Percentiles rank a stretch among this genome's conserved stretches.
These are phyloP conservation scores for Hemisphaericaspora xylofermentans DNA, from an alignment of 1,139 yeast species.

Conservation along the genomic window DNA sequence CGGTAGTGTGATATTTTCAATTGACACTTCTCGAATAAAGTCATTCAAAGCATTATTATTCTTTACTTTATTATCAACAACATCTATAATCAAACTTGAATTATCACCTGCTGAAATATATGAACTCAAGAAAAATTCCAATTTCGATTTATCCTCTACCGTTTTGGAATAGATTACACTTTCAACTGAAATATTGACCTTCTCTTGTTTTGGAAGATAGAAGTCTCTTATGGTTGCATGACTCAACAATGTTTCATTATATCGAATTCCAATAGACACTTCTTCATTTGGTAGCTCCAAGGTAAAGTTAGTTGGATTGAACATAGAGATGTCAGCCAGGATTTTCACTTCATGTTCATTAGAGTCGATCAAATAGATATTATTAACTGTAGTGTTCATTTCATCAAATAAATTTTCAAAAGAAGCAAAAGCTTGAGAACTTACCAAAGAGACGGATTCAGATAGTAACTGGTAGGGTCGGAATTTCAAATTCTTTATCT, in stretches of 20 bases:
- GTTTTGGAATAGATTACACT: conserved; percentile 12
- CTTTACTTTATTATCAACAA: conserved; percentile 14
- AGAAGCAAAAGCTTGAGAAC: not conserved
- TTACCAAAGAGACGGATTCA: too few species aligned
- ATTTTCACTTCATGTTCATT: conserved; percentile 17
- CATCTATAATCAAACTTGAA: conserved; percentile 9
- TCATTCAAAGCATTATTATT: conserved; percentile 16
- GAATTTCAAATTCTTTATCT: conserved; percentile 18
- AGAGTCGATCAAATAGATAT: conserved; percentile 26
- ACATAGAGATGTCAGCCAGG: conserved; percentile 33
- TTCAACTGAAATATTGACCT: conserved; percentile 16
- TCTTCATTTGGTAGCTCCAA: conserved; percentile 22
- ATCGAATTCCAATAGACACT: conserved; percentile 17
- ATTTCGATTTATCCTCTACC: conserved; percentile 10
- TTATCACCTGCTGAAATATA: conserved; percentile 12
- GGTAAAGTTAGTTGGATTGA: conserved; percentile 35
- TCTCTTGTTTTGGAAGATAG: conserved; percentile 18
- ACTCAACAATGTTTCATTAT: conserved; percentile 21
- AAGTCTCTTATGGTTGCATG: conserved; percentile 15
- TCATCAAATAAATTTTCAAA: conserved; percentile 15
- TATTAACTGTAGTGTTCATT: conserved; percentile 23
- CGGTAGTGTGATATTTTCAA: conserved; percentile 19
- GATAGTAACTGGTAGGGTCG: conserved; percentile 8
- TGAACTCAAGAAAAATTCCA: conserved; percentile 16
- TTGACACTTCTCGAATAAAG: conserved; percentile 17